Evolutionary conservation across 345 rosid genomes (phyloP).

Genomic region (Hibiscus mutabilis): DNA sequence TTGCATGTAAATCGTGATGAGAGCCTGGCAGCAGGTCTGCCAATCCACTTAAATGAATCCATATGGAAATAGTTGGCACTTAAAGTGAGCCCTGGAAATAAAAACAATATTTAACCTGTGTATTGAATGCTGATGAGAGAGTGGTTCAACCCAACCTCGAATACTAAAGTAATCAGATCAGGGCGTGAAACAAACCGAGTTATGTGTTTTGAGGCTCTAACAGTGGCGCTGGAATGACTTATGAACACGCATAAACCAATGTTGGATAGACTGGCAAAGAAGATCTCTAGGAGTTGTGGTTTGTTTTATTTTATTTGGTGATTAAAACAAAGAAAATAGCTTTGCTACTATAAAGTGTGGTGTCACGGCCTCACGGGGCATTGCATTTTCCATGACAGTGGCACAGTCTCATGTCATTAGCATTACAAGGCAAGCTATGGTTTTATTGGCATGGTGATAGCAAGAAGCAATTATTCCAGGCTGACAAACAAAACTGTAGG

Average conservation of each 20-base stretch:
- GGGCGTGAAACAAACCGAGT: background rate
- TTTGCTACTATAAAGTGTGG: background rate
- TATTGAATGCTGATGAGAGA: background rate
- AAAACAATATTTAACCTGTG: background rate
- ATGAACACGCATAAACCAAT: conserved; percentile 26
- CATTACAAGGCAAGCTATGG: background rate
- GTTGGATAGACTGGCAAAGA: conserved; percentile 23
- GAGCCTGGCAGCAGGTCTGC: background rate
- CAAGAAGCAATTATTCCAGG: conserved; percentile 1
- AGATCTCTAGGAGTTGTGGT: conserved; percentile 18
- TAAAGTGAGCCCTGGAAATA: background rate
- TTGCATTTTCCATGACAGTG: background rate
- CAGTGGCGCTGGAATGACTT: conserved; percentile 18
- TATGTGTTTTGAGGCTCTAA: background rate
- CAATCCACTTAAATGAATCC: background rate
- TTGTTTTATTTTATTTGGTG: background rate
- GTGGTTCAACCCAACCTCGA: background rate
- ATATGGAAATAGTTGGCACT: background rate
- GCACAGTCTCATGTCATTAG: background rate
- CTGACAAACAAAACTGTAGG: conserved; percentile 2
- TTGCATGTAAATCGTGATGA: background rate
- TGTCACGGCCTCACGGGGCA: background rate
- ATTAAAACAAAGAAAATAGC: conserved; percentile 3
- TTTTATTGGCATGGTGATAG: background rate
- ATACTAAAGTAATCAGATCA: too few species aligned